Percentiles rank a stretch among this genome's conserved stretches.
Evolutionary conservation across 345 rosid genomes (phyloP).

Genomic region (Pistacia atlantica): DNA sequence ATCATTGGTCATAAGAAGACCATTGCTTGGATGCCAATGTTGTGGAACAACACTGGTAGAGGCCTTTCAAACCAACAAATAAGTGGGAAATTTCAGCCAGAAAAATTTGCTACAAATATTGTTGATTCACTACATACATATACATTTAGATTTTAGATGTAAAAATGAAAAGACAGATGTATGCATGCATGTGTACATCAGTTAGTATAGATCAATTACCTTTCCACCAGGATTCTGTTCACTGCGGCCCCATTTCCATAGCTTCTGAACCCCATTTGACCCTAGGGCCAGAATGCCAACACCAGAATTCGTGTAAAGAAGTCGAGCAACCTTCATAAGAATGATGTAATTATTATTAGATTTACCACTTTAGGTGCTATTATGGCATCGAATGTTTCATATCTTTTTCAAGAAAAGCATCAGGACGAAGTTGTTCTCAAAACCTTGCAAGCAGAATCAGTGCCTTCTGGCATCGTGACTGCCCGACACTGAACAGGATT

Average conservation of each 20-base stretch:
- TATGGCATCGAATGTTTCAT: neutral
- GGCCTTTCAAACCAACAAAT: slow-evolving; percentile 21
- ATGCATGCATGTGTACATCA: neutral
- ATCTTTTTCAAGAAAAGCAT: no score
- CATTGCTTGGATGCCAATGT: slow-evolving; percentile 37
- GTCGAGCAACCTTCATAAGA: slow-evolving; percentile 48
- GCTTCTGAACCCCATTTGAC: slow-evolving; percentile 54
- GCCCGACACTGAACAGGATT: slow-evolving; percentile 26
- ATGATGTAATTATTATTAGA: slow-evolving; percentile 13
- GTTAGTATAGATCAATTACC: slow-evolving; percentile 28
- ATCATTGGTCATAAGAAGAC: slow-evolving; percentile 38
- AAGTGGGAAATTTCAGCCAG: neutral
- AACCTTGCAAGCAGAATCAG: slow-evolving; percentile 32
- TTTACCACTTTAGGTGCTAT: neutral
- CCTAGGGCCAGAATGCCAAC: slow-evolving; percentile 50
- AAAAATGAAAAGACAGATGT: neutral
- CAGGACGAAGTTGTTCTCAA: neutral
- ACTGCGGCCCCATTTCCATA: slow-evolving; percentile 60
- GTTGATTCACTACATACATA: neutral
- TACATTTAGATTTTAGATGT: neutral
- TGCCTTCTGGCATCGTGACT: slow-evolving; percentile 24
- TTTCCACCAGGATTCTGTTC: slow-evolving; percentile 57
- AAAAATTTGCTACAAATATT: slow-evolving; percentile 1
- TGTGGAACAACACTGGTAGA: slow-evolving; percentile 29
- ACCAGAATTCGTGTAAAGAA: slow-evolving; percentile 57